These are phyloP conservation scores for Fusarium hainanense DNA, from an alignment of 2,329 filamentous ascomycete species.

Conservation along the genomic window DNA sequence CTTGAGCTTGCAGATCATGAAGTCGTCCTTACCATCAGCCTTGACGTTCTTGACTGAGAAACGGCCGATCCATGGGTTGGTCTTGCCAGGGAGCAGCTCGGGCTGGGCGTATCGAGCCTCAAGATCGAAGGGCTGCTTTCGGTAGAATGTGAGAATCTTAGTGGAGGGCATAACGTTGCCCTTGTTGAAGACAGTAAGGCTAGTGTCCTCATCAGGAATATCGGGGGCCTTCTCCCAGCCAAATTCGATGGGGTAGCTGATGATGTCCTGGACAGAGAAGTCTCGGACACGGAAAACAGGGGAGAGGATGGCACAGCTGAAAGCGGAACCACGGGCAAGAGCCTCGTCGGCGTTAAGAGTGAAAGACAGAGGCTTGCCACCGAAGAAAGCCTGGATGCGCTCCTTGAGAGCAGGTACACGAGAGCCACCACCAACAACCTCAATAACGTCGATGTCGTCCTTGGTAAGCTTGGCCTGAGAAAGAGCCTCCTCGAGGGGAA, in stretches of 20 bases:
- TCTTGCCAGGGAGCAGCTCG: constrained; percentile 86
- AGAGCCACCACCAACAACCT: constrained; percentile 94
- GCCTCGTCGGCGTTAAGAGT: constrained; percentile 99
- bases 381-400: constrained; percentile 88
- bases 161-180: constrained; percentile 97
- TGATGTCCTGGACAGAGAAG: constrained; percentile 96
- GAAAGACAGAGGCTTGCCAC: constrained; percentile 85
- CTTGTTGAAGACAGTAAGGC: constrained; percentile 95
- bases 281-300: constrained; percentile 98
- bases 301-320: constrained; percentile 96
- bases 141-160: constrained; percentile 99
- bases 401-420: constrained; percentile 95
- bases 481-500: constrained; percentile 88
- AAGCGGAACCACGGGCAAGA: constrained; percentile 93
- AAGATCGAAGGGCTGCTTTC: constrained; percentile 95
- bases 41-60: constrained; percentile 99
- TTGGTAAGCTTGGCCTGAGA: constrained; percentile 90
- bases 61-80: constrained; percentile 93
- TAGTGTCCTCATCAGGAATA: constrained; percentile 98
- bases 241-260: constrained; percentile 98
- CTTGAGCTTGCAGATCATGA: constrained; percentile 99
- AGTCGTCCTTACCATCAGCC: constrained; percentile 91
- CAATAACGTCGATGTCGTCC: constrained; percentile 92
- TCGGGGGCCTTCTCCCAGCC: constrained; percentile 98
- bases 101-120: constrained; percentile 94